A percentile compares a stretch with the other conserved stretches of the same genome.
Conservation (phyloP, 2,329 filamentous ascomycete genomes). For the Penicillium sp. region DNA sequence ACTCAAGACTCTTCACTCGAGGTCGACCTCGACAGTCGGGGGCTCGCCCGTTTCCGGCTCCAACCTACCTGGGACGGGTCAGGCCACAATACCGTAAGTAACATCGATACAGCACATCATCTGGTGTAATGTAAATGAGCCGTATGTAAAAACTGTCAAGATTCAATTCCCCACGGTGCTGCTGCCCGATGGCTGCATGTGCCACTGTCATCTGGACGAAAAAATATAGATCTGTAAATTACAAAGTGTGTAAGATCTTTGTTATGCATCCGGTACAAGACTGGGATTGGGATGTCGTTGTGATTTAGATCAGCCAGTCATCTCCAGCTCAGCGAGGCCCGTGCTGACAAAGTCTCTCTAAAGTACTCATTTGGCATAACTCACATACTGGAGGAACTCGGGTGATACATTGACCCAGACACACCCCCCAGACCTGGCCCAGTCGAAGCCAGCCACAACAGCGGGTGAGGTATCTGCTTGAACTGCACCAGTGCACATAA, state of each 20-base stretch:
- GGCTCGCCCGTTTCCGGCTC: too few relatives aligned
- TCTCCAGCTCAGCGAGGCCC: background rate
- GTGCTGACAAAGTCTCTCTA: constrained; percentile 7
- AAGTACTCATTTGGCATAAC: constrained; percentile 10
- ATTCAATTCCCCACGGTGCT: too few relatives aligned
- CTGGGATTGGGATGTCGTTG: background rate
- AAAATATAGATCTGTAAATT: too few relatives aligned
- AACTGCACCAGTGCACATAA: background rate
- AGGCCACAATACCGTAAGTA: too few relatives aligned
- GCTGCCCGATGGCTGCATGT: too few relatives aligned
- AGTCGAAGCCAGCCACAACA: background rate
- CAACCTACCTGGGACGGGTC: too few relatives aligned
- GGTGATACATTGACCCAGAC: constrained; percentile 8
- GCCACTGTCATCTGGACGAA: too few relatives aligned
- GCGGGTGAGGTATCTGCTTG: background rate
- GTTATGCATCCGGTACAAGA: background rate
- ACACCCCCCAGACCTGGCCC: background rate
- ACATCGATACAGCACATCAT: too few relatives aligned
- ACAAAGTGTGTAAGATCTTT: background rate
- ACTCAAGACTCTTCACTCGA: too few relatives aligned
- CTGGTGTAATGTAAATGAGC: too few relatives aligned
- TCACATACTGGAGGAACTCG: constrained; percentile 10
- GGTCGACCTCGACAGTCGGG: too few relatives aligned
- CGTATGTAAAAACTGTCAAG: background rate
- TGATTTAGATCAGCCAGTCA: background rate